Base-by-base conservation (phyloP, 225 moss, liverwort and hornwort genomes). In the Pseudoscleropodium purum region DNA sequence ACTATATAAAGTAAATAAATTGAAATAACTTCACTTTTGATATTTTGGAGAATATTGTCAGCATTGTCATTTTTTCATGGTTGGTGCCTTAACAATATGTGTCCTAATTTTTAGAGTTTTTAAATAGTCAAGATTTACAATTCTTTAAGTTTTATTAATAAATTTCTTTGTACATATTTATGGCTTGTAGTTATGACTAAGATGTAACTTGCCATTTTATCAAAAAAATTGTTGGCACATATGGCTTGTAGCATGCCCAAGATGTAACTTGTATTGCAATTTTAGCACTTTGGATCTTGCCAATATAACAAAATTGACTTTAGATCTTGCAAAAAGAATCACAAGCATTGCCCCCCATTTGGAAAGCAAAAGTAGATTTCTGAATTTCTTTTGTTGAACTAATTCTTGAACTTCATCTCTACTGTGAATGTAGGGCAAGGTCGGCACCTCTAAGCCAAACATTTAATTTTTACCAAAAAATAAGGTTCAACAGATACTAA, bases 201-300 rank as follows among this genome's bases (percentile, higher is more conserved):
- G 21, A 31, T 81, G 31, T 43, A 31, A 21, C 6, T 62, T 81
- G 21, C 8, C n/a, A n/a, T 19, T 78, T 56, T 24, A 24, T 14
- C 0, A 54, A 37, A 25, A 21, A 21, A 10, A 14, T 13, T 79
- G 16, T 56, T 79, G 57, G 57, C 15, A 25, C 17, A 17, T 8
- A 31, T 61, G 8, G 25, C 29, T 81, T 43, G 41, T 45, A 45
- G 43, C 20, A 23, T 82, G 45, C 31, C 15, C 23, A 63, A 82
- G 45, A 30, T 63, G 5, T 33, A 34, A 45, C 3, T 45, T 34
- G 10, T 21, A 7, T 31, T 43, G 4, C 2, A 81, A 60, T 12
- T 60, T 8, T 81, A 1, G 1, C 13, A 60, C 9, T 30, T 0
- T 7, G 0, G 13, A 60, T 81, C 0, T 0, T 81, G 13, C 41